Conservation (phyloP, 1,284 basidiomycete species). For the Tremellales sp. region DNA sequence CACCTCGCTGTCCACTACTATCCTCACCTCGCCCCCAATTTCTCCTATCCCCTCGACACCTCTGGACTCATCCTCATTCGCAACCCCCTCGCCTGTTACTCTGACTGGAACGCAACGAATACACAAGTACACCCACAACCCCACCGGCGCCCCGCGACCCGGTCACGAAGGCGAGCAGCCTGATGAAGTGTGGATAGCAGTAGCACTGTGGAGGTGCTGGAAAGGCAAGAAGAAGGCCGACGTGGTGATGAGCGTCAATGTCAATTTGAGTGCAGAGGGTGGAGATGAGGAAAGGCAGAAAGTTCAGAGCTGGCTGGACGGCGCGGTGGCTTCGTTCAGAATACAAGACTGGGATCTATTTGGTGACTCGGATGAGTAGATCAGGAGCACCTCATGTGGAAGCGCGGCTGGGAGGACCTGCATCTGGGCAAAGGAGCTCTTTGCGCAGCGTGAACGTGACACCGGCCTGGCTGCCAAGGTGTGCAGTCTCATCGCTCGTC, state of each 20-base stretch:
- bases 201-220: constrained; percentile 67
- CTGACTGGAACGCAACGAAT: constrained; percentile 68
- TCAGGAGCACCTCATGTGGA: too few relatives aligned
- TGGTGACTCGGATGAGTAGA: constrained; percentile 33
- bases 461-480: too few relatives aligned
- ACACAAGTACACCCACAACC: constrained; percentile 60
- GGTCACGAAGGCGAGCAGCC: constrained; percentile 45
- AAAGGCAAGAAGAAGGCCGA: constrained; percentile 60
- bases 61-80: constrained; percentile 45
- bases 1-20: constrained; percentile 57
- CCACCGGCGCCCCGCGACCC: constrained; percentile 41
- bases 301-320: constrained; percentile 57
- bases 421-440: too few relatives aligned
- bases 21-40: constrained; percentile 42
- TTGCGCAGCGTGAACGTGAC: too few relatives aligned
- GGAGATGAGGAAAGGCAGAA: constrained; percentile 28
- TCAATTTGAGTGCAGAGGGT: constrained; percentile 48
- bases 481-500: too few relatives aligned
- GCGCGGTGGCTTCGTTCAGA: constrained; percentile 58
- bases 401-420: too few relatives aligned
- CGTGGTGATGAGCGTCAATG: constrained; percentile 74
- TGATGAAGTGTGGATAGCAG: constrained; percentile 68
- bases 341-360: constrained; percentile 74
- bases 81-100: constrained; percentile 55
- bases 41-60: constrained; percentile 14